Evolutionary conservation across 2,329 filamentous ascomycete species (phyloP).

Genomic region (Xylariales sp.): DNA sequence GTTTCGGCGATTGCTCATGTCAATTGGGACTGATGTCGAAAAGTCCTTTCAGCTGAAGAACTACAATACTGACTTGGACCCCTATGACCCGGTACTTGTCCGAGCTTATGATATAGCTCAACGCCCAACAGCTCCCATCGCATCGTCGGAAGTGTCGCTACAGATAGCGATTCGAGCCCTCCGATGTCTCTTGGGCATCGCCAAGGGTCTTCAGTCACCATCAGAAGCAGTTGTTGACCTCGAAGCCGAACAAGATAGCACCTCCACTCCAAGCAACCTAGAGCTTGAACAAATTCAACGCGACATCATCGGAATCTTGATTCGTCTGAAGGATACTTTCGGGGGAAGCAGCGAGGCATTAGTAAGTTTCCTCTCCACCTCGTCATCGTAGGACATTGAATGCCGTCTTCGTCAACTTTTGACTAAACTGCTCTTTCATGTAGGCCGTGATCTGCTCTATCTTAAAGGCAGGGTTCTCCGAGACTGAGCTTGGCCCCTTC

Average conservation of each 20-base stretch:
- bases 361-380: slow-evolving; percentile 11
- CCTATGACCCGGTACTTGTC: slow-evolving; percentile 22
- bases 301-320: slow-evolving; percentile 42
- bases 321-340: slow-evolving; percentile 43
- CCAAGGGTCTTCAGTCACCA: slow-evolving; percentile 65
- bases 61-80: slow-evolving; percentile 20
- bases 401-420: background rate
- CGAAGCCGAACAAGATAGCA: slow-evolving; percentile 41
- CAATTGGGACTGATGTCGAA: slow-evolving; percentile 59
- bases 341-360: slow-evolving; percentile 50
- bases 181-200: slow-evolving; percentile 65
- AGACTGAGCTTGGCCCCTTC: slow-evolving; percentile 70
- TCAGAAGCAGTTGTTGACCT: slow-evolving; percentile 65
- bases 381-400: background rate
- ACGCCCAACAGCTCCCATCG: slow-evolving; percentile 17
- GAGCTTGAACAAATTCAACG: slow-evolving; percentile 34
- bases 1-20: slow-evolving; percentile 54
- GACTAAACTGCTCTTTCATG: background rate
- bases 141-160: slow-evolving; percentile 37
- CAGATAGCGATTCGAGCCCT: slow-evolving; percentile 53
- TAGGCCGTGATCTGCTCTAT: slow-evolving; percentile 65
- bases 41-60: slow-evolving; percentile 32
- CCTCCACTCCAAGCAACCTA: slow-evolving; percentile 6
- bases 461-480: slow-evolving; percentile 69
- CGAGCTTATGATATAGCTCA: slow-evolving; percentile 24